phyloP scores from a whole-genome alignment of 345 rosid species.

The Hibiscus mutabilis region DNA sequence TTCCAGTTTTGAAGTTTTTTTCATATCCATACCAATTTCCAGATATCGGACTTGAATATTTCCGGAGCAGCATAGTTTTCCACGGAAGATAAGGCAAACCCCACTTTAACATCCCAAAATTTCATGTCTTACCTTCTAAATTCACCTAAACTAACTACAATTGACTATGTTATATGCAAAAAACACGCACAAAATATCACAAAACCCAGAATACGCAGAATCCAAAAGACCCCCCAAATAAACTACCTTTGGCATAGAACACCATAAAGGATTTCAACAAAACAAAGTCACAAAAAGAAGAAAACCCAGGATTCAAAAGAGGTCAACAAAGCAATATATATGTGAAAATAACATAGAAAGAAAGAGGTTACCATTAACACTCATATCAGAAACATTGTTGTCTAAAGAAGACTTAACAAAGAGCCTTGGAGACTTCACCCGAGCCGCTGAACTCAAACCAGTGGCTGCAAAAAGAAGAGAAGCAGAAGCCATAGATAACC shows the following conservation, averaged over 20 bases:
- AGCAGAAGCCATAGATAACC: slow-evolving; percentile 59
- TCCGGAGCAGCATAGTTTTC: not conserved
- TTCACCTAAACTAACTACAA: not conserved
- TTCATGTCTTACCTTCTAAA: not conserved
- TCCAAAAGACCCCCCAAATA: not conserved
- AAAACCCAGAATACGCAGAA: slow-evolving; percentile 22
- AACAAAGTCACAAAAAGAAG: not conserved
- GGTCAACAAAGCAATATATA: not conserved
- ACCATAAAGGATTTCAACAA: not conserved
- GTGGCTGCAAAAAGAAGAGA: slow-evolving; percentile 57
- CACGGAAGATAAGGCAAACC: not conserved
- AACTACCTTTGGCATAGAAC: not conserved
- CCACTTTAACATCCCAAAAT: not conserved
- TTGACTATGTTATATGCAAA: not conserved
- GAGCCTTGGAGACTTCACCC: slow-evolving; percentile 34
- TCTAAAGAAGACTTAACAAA: slow-evolving; percentile 63
- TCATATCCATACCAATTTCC: too few relatives aligned
- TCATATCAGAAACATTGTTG: slow-evolving; percentile 83
- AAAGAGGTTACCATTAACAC: slow-evolving; percentile 59
- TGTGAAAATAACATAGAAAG: not conserved
- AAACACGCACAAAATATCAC: not conserved
- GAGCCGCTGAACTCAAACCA: slow-evolving; percentile 34
- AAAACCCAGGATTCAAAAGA: not conserved
- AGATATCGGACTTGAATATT: too few relatives aligned
- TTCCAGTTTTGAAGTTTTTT: too few relatives aligned